Base-by-base conservation (phyloP, 208 protist species). In the Lotmaria passim region DNA sequence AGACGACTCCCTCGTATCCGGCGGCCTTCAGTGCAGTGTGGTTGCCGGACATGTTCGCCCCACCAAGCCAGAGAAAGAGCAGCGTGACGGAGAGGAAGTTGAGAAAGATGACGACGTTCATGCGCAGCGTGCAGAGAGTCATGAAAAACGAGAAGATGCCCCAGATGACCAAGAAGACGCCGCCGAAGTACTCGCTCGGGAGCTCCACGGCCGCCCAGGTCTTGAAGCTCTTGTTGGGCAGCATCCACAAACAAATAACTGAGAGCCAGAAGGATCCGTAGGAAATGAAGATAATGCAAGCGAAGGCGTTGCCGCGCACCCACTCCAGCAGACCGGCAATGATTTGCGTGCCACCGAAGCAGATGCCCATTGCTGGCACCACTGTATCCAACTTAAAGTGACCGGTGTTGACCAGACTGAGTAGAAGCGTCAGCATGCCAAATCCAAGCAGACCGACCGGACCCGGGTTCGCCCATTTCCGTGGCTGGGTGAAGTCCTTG, bases 231-330 rank as follows among this genome's bases (percentile, higher is more conserved):
- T 36, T 21, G 50, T 75, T 75, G 2, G 67, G 69, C 52, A 83
- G 52, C 63, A 83, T 75, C 72, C 73, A 83, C 14, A 75, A 21
- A 51, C 50, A 70, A 24, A 69, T 59, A 4, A 79, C 44, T 11
- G 70, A 67, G 15, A 85, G 58, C 79, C 75, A 89, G 69, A 86
- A 89, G 46, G 73, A 28, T 17, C 79, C 79, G 62, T 80, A 85
- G 34, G 47, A 69, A 0, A 48, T 26, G 47, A 82, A 84, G 0
- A 72, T 55, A 1, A 80, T 59, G 23, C 11, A 66, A 12, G 65
- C 81, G 50, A 90, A 86, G 28, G 69, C 80, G 70, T 86, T 84
- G 38, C 69, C 73, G 11, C 77, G 51, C 14, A 74, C 28, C 59
- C 59, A 83, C 47, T 79, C 74, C 34, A 89, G 66, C 12, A 89